Percentiles rank a stretch among this genome's conserved stretches.
These are phyloP conservation scores for Lolium multiflorum DNA, from an alignment of 176 grass and related monocot genomes.

Conservation along the genomic window DNA sequence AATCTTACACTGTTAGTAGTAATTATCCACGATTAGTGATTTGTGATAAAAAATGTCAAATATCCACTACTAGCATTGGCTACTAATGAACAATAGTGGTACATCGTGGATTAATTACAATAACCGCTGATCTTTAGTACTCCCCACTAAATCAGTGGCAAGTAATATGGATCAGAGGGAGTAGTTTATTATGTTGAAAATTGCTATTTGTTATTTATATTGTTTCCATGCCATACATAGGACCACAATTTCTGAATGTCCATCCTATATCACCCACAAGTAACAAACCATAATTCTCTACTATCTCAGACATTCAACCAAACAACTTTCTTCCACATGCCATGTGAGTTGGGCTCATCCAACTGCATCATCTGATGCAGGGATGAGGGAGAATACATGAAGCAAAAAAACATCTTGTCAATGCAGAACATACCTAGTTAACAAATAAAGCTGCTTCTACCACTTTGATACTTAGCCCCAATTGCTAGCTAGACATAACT, in stretches of 20 bases:
- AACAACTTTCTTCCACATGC: neutral
- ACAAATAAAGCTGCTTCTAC: conserved; percentile 33
- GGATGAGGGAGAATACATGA: conserved; percentile 23
- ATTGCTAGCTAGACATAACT: conserved; percentile 43
- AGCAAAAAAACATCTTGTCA: neutral
- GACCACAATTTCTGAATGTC: neutral
- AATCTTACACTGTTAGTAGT: conserved; percentile 7
- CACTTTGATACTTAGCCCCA: conserved; percentile 26
- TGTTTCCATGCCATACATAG: conserved; percentile 23
- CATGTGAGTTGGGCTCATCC: conserved; percentile 1
- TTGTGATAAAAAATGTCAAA: neutral
- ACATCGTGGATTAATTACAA: conserved; percentile 12
- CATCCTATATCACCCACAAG: neutral
- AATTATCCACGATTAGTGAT: conserved; percentile 5
- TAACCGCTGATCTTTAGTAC: neutral
- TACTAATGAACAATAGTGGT: neutral
- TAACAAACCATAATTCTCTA: neutral
- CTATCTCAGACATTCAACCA: conserved; percentile 11
- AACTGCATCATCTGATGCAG: conserved; percentile 6
- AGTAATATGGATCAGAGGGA: too few relatives aligned
- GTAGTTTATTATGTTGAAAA: too few relatives aligned
- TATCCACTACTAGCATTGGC: neutral
- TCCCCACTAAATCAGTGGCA: too few relatives aligned
- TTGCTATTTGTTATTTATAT: too few relatives aligned
- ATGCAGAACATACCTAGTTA: conserved; percentile 20